Base-by-base conservation (phyloP, 2,329 filamentous ascomycete genomes). In the Xylariaceae sp. region DNA sequence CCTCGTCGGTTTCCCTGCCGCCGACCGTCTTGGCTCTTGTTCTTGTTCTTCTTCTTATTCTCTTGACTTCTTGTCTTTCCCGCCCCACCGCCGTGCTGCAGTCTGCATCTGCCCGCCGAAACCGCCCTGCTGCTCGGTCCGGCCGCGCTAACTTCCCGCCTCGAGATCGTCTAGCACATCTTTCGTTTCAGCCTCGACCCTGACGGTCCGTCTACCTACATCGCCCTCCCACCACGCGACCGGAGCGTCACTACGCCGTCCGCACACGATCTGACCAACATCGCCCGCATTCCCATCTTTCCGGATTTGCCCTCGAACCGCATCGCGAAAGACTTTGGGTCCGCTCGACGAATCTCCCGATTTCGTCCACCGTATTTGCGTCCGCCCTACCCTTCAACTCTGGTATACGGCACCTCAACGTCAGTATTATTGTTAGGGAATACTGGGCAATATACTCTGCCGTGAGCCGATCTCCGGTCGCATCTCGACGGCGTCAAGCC, bases 141-240 rank as follows among this genome's bases (percentile, higher is more conserved):
- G 27, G 6, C 27, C 27, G 30, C 40, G 42, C 49, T 51, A 38
- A 51, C 38, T 10, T 43, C 43, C 27, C 31, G 25, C 38, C 25
- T 45, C 33, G 14, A 44, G 38, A 32, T 40, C 31, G 19, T 38
- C 21, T 32, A 32, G 38, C 37, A 39, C 33, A 40, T 37, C 31
- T 32, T 32, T 39, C 34, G 23, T 39, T 36, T 40, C 27, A 34
- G 36, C 28, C 32, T 38, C 37, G 29, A 37, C 30, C 22, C 27
- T 22, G 19, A 5, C 30, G 26, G 15, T 5, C 19, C 35, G 33
- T 32, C 31, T 38, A 29, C 31, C 21, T 27, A 18, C 16, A 8
- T 29, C 28, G 26, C 23, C 31, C 14, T 15, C 21, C 28, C 15
- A n/a, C 9, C 27, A 10, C 8, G 13, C 27, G 15, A 24, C 11